Evolutionary conservation across 345 rosid species (phyloP), one percentile per base, ranked within the genome.

Genomic region (Clausena lansium): DNA sequence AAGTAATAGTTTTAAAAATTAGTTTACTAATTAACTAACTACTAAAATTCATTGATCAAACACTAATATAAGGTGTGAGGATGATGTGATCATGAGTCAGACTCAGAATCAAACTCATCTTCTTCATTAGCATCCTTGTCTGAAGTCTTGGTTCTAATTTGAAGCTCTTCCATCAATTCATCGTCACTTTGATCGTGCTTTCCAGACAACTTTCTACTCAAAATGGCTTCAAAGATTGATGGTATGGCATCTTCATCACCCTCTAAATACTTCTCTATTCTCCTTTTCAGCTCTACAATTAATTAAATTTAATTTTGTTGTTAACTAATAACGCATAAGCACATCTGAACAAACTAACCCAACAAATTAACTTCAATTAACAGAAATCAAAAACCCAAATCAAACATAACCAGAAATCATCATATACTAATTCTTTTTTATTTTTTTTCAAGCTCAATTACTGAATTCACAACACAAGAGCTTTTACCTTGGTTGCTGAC

Each of bases 121-220:
- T 45, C 50, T 45, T 45, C 50, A 10, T 45, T 3, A 52, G 20
- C 57, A 17, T 52, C 57, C 22, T 4, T 52, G 22, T 3, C 17
- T 11, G 57, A 19, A 52, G 57, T 52, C 57, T 52, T 52, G 20
- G 50, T 45, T 45, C 50, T 13, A 45, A 5, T 52, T 17, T 52
- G 22, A 4, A 52, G 57, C 20, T 52, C 57, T 52, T 52, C 57
- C 57, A 52, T 52, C 57, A 62, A 62, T 32, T 62, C 66, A 62
- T 28, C 66, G 20, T 89, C 92, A 59, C 90, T 87, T 60, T 92
- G 88, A 1, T 87, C 93, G 63, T 88, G 85, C 73, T 85, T 81
- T 41, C 94, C 94, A 0, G 92, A 81, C 81, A 93, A 73, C 85
- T 90, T 91, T 79, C 96, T 85, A 67, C 65, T 85, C 84, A 89